Conservation (phyloP, 2,329 filamentous ascomycete genomes). For the Gnomoniopsis smithogilvyi region DNA sequence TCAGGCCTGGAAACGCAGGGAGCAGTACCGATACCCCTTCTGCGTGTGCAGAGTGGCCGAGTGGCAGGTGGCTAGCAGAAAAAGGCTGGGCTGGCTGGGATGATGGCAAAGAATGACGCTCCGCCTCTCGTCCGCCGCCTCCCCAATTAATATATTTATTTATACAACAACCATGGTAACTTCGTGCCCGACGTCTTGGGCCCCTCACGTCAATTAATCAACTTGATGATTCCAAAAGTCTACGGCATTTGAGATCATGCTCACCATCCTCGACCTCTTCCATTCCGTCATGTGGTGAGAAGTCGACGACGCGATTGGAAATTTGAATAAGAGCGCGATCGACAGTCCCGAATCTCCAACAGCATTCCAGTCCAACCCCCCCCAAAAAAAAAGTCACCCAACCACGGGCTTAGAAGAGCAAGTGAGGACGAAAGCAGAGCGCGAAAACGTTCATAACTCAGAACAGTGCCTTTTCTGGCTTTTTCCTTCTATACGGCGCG, state of each 20-base stretch:
- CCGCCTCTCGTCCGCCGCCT: background rate
- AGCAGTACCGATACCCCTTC: background rate
- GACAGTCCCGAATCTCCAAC: background rate
- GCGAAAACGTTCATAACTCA: too few relatives aligned
- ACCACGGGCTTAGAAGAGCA: too few relatives aligned
- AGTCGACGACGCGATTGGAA: background rate
- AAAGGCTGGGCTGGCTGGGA: background rate
- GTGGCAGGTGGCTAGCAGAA: too few relatives aligned
- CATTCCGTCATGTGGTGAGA: background rate
- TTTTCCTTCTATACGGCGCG: too few relatives aligned
- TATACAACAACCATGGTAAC: background rate
- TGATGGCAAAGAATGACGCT: background rate
- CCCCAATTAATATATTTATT: too few relatives aligned
- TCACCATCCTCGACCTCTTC: background rate
- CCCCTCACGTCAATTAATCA: too few relatives aligned
- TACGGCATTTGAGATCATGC: background rate
- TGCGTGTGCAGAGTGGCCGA: too few relatives aligned
- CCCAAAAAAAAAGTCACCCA: too few relatives aligned
- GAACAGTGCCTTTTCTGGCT: background rate
- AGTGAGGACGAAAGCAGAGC: too few relatives aligned
- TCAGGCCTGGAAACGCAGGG: conserved; percentile 11
- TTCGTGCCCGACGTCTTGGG: too few relatives aligned
- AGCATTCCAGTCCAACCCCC: background rate
- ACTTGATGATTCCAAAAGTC: background rate
- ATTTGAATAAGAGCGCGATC: too few relatives aligned